phyloP scores from a whole-genome alignment of 352 stramenopile genomes.

The Globisporangium apiculatum region DNA sequence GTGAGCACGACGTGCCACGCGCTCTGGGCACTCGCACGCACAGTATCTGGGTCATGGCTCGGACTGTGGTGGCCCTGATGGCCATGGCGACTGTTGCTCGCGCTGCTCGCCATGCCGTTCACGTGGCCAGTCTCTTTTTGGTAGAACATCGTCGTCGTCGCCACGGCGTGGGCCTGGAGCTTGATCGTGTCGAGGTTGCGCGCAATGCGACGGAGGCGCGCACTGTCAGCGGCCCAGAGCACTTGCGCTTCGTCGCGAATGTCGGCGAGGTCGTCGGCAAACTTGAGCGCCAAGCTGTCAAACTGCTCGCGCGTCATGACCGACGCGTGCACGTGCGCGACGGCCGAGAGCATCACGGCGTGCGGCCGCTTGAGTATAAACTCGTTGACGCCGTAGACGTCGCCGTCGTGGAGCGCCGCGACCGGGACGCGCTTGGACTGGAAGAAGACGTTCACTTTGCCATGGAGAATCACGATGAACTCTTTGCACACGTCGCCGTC shows the following conservation, averaged over 20 bases:
- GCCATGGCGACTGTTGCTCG: too few relatives aligned
- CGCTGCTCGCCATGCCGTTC: neutral
- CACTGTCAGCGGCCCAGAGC: slow-evolving; percentile 33
- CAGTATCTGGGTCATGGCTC: slow-evolving; percentile 8
- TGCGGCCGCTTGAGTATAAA: slow-evolving; percentile 49
- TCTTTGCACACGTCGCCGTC: slow-evolving; percentile 66
- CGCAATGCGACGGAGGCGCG: slow-evolving; percentile 20
- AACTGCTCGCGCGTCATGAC: slow-evolving; percentile 76
- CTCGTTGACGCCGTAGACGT: slow-evolving; percentile 64
- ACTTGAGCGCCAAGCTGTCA: slow-evolving; percentile 53
- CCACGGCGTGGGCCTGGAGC: slow-evolving; percentile 42
- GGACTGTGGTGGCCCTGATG: neutral
- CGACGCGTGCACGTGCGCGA: slow-evolving; percentile 45
- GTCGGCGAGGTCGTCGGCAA: slow-evolving; percentile 41
- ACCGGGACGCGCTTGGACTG: slow-evolving; percentile 37
- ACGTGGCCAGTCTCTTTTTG: slow-evolving; percentile 23
- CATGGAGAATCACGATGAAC: slow-evolving; percentile 56
- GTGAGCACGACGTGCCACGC: slow-evolving; percentile 47
- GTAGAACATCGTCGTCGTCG: slow-evolving; percentile 46
- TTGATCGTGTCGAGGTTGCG: slow-evolving; percentile 48
- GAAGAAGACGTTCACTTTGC: slow-evolving; percentile 62
- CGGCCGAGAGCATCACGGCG: slow-evolving; percentile 36
- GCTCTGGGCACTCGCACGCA: slow-evolving; percentile 17
- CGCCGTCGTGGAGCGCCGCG: slow-evolving; percentile 45
- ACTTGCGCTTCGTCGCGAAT: slow-evolving; percentile 40